These are phyloP conservation scores for Microbotryomycetes sp. DNA, from an alignment of 1,284 basidiomycete species.

Conservation along the genomic window DNA sequence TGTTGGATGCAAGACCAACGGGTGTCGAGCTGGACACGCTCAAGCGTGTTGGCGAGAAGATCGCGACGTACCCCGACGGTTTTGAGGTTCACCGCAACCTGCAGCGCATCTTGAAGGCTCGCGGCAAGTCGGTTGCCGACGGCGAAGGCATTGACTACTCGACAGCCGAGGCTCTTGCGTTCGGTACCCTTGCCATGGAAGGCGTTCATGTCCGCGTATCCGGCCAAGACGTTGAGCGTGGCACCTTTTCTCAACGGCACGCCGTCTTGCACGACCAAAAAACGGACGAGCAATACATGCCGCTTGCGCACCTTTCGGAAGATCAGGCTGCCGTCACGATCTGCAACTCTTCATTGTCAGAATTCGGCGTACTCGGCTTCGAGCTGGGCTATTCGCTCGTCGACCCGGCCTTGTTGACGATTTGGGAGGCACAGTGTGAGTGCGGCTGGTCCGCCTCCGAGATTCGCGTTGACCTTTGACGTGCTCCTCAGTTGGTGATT, in stretches of 20 bases:
- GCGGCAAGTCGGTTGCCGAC: conserved; percentile 84
- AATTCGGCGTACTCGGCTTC: conserved; percentile 92
- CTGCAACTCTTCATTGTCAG: conserved; percentile 95
- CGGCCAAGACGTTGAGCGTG: conserved; percentile 98
- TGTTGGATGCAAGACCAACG: conserved; percentile 80
- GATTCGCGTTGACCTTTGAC: not conserved
- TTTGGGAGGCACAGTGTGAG: conserved; percentile 71
- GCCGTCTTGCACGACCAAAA: conserved; percentile 94
- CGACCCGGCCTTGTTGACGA: conserved; percentile 83
- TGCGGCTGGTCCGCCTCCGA: not conserved
- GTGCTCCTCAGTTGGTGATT: conserved; percentile 64
- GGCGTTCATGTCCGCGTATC: conserved; percentile 91
- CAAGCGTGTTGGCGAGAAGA: conserved; percentile 74
- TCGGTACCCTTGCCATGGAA: conserved; percentile 86
- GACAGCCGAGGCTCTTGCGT: conserved; percentile 97
- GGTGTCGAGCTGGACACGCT: conserved; percentile 73
- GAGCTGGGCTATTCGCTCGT: conserved; percentile 98
- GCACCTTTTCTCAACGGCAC: conserved; percentile 99
- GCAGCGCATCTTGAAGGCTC: conserved; percentile 77
- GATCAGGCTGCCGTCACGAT: conserved; percentile 87
- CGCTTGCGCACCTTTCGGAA: conserved; percentile 77
- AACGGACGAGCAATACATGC: conserved; percentile 82
- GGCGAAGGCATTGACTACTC: conserved; percentile 95
- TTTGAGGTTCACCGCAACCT: conserved; percentile 92
- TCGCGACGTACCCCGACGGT: conserved; percentile 74